Percentiles rank a stretch among this genome's conserved stretches.
Conservation (phyloP, 441 rosid genomes). For the Melastoma candidum region DNA sequence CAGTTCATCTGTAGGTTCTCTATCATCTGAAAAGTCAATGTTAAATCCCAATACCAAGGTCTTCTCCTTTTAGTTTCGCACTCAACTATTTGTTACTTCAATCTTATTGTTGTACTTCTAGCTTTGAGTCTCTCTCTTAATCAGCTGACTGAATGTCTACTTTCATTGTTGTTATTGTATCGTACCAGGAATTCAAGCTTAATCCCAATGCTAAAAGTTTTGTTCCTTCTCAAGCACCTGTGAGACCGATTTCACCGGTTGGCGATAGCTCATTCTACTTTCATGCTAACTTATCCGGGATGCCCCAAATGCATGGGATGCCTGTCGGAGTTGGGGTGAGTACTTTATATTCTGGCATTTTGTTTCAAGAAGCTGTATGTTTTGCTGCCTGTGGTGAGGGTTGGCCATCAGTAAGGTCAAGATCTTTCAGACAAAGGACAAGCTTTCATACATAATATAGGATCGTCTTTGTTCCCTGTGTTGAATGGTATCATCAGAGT, state of each 20-base stretch:
- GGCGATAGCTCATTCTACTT: conserved; percentile 65
- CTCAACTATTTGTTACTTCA: too few species aligned
- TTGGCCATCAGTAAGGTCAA: too few species aligned
- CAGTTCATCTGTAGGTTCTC: conserved; percentile 79
- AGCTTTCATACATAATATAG: too few species aligned
- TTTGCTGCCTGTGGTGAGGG: too few species aligned
- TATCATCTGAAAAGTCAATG: conserved; percentile 70
- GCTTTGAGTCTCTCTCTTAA: background rate
- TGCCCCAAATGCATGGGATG: conserved; percentile 66
- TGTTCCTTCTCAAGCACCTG: conserved; percentile 49
- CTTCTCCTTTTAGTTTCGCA: background rate
- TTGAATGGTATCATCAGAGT: too few species aligned
- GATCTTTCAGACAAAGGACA: too few species aligned
- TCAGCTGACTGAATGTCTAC: background rate
- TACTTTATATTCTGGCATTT: background rate
- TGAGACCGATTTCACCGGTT: conserved; percentile 57
- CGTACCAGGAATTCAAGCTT: conserved; percentile 75
- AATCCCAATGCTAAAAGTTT: conserved; percentile 95
- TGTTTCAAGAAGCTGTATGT: too few species aligned
- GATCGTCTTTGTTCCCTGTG: too few species aligned
- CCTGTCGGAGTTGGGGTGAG: conserved; percentile 78
- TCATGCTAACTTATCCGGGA: conserved; percentile 36
- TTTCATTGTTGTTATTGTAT: background rate
- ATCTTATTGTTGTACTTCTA: too few species aligned
- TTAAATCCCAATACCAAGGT: conserved; percentile 91